Percentiles rank a stretch among this genome's conserved stretches.
Evolutionary conservation across 306 rosid species (phyloP).

Genomic region (Glycine tomentella): DNA sequence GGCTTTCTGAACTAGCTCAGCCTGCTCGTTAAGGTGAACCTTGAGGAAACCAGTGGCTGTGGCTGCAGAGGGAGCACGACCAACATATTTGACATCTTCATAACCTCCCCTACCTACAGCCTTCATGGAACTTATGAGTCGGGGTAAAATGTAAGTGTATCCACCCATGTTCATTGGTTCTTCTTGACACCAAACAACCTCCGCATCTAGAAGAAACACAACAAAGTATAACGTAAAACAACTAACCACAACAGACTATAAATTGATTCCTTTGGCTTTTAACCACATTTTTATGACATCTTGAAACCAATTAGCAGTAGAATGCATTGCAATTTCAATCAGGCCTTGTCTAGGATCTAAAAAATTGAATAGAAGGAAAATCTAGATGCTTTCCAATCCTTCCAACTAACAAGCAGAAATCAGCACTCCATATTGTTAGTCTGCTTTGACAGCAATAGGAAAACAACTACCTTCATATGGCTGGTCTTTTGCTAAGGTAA

Average conservation of each 20-base stretch:
- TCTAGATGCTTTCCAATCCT: not conserved
- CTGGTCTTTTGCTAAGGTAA: not conserved
- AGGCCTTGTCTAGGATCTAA: not conserved
- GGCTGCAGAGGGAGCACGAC: constrained; percentile 97
- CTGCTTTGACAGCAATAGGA: not conserved
- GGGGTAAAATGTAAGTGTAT: constrained; percentile 68
- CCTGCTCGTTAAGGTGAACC: constrained; percentile 84
- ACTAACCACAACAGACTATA: not conserved
- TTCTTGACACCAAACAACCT: constrained; percentile 96
- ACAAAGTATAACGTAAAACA: not conserved
- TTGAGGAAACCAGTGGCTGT: constrained; percentile 89
- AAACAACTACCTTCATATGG: not conserved
- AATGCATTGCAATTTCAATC: constrained; percentile 1
- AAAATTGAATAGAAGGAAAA: not conserved
- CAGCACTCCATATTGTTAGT: not conserved
- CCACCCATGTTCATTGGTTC: constrained; percentile 99
- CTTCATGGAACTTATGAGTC: constrained; percentile 82
- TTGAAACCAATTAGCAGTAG: constrained; percentile 7
- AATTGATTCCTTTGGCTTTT: not conserved
- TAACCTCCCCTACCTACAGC: constrained; percentile 71
- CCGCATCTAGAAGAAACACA: constrained; percentile 74
- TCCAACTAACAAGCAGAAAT: constrained; percentile 21
- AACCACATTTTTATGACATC: not conserved
- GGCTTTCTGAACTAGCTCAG: constrained; percentile 80
- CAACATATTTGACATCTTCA: constrained; percentile 76